Base-by-base conservation (phyloP, 1,139 yeast genomes). In the Diutina neorugosa region DNA sequence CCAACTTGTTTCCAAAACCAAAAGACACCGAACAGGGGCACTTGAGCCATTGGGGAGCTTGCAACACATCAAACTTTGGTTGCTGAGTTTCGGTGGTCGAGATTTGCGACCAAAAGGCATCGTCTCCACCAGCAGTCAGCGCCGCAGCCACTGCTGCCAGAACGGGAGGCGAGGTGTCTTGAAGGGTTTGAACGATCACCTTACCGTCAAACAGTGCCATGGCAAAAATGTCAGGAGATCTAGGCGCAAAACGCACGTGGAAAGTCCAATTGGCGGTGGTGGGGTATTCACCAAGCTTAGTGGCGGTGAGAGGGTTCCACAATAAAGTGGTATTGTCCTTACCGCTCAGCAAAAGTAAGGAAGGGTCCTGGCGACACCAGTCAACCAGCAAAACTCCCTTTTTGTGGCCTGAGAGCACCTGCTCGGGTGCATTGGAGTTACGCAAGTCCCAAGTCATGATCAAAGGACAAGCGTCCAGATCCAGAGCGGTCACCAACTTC, bases 181-280 rank as follows among this genome's bases (percentile, higher is more conserved):
- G 99, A 57, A 94, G 73, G 42, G 96, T 80, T 69, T 91, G 97
- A 48, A 93, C 75, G 52, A 81, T 70, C 55, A 94, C 77, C 65
- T 87, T 89, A 55, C 96, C 95, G 66, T 91, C 98, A 61, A 87
- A 88, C 14, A 97, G 87, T 23, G 98, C 94, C 55, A 91, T 80
- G 7, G 98, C 98, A 72, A 94, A 86, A 55, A 89, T 70, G 57
- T 91, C 97, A 4, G 99, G 98, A 25, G 88, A 81, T 27, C 74
- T 68, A 49, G 96, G 96, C 55, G 96, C 95, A 73, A 91, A 93
- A 61, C 80, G 78, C 16, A 96, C 80, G 67, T 86, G 82, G 71
- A 90, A 93, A 27, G 89, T 86, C 98, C 98, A 93, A 67, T 89
- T 91, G 46, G 96, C 87, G 47, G 96, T 81, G 25, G 94, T 81